Conservation (phyloP, 2,329 filamentous ascomycete genomes). For the Endoconidiophora laricicola region DNA sequence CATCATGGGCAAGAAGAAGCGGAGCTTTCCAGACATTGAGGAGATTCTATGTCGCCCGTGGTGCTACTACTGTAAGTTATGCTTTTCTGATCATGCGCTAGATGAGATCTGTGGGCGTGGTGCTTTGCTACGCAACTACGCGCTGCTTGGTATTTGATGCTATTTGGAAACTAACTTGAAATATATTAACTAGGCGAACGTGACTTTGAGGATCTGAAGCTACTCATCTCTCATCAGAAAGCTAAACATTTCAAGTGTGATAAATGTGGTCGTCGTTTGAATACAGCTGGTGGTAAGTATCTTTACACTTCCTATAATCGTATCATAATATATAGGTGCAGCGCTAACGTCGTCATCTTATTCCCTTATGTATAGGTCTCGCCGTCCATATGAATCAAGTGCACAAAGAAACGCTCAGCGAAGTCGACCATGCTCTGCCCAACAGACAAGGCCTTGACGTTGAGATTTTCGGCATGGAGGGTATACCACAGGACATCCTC, state of each 20-base stretch:
- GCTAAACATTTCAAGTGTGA: constrained; percentile 99
- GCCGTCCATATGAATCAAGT: constrained; percentile 97
- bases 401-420: constrained; percentile 78
- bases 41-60: constrained; percentile 76
- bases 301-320: constrained; percentile 9
- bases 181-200: constrained; percentile 46
- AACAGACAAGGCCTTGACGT: constrained; percentile 74
- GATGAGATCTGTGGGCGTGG: not conserved
- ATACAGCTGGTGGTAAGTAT: constrained; percentile 74
- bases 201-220: constrained; percentile 94
- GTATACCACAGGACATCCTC: constrained; percentile 73
- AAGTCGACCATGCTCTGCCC: constrained; percentile 81
- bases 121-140: not conserved
- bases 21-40: constrained; percentile 69
- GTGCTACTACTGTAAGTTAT: constrained; percentile 79
- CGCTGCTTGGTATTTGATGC: too few relatives aligned
- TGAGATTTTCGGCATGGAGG: constrained; percentile 98
- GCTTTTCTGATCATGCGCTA: not conserved
- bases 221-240: constrained; percentile 92
- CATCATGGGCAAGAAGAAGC: constrained; percentile 76
- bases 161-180: not conserved
- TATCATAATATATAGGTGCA: not conserved
- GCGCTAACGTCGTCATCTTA: constrained; percentile 1
- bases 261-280: constrained; percentile 69
- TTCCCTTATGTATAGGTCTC: constrained; percentile 42